A percentile compares a stretch with the other conserved stretches of the same genome.
These are phyloP conservation scores for Saturnispora hagleri DNA, from an alignment of 805 yeast species.

Conservation along the genomic window DNA sequence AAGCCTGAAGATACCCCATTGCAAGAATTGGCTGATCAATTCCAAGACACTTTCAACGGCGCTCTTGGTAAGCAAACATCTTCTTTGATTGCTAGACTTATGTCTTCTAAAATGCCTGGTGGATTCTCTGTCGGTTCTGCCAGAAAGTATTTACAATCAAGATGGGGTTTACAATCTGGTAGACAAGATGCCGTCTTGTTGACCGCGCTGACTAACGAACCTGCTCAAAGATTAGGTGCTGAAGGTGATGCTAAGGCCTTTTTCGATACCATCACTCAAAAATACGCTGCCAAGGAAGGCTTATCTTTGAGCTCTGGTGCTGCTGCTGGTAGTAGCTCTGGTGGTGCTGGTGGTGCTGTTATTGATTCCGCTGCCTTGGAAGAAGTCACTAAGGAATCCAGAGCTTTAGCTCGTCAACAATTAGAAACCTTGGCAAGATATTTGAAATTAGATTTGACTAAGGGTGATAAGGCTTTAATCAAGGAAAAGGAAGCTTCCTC, in stretches of 20 bases:
- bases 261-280: conserved; percentile 73
- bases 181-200: conserved; percentile 89
- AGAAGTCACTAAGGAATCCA: conserved; percentile 63
- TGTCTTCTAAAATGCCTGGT: conserved; percentile 99
- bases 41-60: conserved; percentile 87
- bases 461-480: conserved; percentile 79
- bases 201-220: conserved; percentile 80
- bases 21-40: conserved; percentile 88
- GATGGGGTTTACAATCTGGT: conserved; percentile 90
- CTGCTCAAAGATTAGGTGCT: conserved; percentile 74
- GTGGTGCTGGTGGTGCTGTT: conserved; percentile 73
- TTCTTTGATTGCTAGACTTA: conserved; percentile 80
- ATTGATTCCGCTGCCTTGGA: conserved; percentile 95
- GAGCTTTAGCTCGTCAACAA: conserved; percentile 64
- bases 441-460: conserved; percentile 83
- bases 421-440: conserved; percentile 91
- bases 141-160: conserved; percentile 82
- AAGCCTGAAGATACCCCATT: conserved; percentile 98
- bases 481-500: conserved; percentile 79
- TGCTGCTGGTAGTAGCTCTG: conserved; percentile 41
- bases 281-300: conserved; percentile 79
- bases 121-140: conserved; percentile 91
- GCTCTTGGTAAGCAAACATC: conserved; percentile 89
- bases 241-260: conserved; percentile 88
- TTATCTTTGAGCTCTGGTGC: conserved; percentile 63